Percentiles rank a stretch among this genome's conserved stretches.
Evolutionary conservation across 176 grass and related monocot genomes (phyloP).

Genomic region (Guadua angustifolia): DNA sequence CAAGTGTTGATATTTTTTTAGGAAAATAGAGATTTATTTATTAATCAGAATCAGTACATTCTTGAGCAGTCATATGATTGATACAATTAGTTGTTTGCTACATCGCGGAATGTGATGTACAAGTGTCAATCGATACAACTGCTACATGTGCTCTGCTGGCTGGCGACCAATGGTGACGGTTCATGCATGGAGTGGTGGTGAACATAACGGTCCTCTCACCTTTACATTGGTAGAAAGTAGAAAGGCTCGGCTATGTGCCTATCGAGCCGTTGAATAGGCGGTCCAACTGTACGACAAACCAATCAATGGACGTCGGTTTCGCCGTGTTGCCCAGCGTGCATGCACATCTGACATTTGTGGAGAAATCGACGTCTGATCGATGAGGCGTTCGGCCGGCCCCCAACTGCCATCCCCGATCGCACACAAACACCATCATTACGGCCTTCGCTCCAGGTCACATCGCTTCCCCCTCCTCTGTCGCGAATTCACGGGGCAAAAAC

Average conservation of each 20-base stretch:
- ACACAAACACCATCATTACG: slow-evolving; percentile 26
- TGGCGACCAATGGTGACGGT: not conserved
- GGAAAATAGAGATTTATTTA: too few species aligned
- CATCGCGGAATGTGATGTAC: too few species aligned
- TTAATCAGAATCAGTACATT: too few species aligned
- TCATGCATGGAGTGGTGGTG: not conserved
- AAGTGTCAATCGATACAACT: too few species aligned
- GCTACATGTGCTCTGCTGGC: not conserved
- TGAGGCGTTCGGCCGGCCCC: not conserved
- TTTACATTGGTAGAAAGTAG: not conserved
- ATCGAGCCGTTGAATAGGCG: not conserved
- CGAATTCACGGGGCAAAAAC: slow-evolving; percentile 27
- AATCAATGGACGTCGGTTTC: slow-evolving; percentile 36
- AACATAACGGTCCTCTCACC: not conserved
- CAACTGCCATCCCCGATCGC: not conserved
- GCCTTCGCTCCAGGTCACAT: slow-evolving; percentile 1
- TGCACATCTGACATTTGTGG: not conserved
- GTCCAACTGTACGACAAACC: not conserved
- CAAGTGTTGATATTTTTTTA: not conserved
- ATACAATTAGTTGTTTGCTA: too few species aligned
- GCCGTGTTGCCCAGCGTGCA: not conserved
- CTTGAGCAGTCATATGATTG: too few species aligned
- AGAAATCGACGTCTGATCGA: not conserved
- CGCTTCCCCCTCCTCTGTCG: slow-evolving; percentile 32
- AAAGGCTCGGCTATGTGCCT: not conserved